Conservation (phyloP, 352 stramenopile genomes). For the Phytopythium boreale region DNA sequence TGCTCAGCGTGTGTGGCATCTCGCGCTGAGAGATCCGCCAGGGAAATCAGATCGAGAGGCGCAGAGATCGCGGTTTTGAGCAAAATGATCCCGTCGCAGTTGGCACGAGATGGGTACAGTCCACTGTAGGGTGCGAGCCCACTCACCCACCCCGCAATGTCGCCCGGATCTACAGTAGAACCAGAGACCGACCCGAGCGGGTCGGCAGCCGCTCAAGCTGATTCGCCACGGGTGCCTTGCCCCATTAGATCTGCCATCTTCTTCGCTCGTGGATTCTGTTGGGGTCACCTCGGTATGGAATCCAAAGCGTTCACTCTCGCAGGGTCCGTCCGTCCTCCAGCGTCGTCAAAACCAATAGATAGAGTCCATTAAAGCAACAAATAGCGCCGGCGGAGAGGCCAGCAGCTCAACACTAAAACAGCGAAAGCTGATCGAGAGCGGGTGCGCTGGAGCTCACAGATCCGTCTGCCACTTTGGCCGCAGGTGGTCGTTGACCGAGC, state of each 20-base stretch:
- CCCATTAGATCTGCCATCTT: too few relatives aligned
- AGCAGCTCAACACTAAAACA: not conserved
- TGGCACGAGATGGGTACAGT: not conserved
- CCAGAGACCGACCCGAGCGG: too few relatives aligned
- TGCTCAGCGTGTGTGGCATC: too few relatives aligned
- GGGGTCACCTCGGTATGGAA: too few relatives aligned
- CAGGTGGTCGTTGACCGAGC: conserved; percentile 79
- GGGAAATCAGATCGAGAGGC: not conserved
- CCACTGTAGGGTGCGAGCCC: not conserved
- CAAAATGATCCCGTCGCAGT: not conserved
- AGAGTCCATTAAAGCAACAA: not conserved
- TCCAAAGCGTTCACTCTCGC: not conserved
- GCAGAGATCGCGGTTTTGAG: too few relatives aligned
- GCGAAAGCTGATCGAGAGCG: not conserved
- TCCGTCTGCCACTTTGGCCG: conserved; percentile 81
- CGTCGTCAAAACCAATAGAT: conserved; percentile 1
- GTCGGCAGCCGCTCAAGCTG: too few relatives aligned
- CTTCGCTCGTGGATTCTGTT: too few relatives aligned
- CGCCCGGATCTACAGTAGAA: too few relatives aligned
- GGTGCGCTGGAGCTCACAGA: conserved; percentile 30
- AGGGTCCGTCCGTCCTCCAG: not conserved
- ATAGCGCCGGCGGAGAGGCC: not conserved
- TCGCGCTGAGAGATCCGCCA: not conserved
- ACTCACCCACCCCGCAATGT: too few relatives aligned
- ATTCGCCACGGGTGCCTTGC: too few relatives aligned